Base-by-base conservation (phyloP, 1,139 yeast genomes). In the Suhomyces bribrorum region DNA sequence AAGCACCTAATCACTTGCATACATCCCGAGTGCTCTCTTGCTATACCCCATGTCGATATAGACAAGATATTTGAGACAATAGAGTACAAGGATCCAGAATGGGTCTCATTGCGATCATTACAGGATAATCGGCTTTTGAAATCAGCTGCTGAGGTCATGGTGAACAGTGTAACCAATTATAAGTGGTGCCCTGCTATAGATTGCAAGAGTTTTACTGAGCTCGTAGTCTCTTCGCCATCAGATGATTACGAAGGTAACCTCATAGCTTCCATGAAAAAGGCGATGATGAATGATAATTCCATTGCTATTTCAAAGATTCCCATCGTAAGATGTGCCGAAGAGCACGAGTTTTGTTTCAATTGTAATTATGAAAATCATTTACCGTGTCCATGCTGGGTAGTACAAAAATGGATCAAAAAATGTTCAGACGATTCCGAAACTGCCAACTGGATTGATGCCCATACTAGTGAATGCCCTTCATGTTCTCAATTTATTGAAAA, bases 171-270 rank as follows among this genome's bases (percentile, higher is more conserved):
- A 40, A 69, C 69, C 29, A 66, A 65, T 27, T 74, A 73, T 49
- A 76, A 75, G 48, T 83, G 92, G 85, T 92, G 98, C 59, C 97
- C 97, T 0, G 83, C 86, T 1, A 85, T 95, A 0, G 95, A 86
- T 53, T 92, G 98, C 59, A 69, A 71, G 27, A 65, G 70, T 40
- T 72, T 87, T 23, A 69, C 86, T 11, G 39, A 29, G 11, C 53
- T 60, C 47, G 27, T 51, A 36, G 34, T 48, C 56, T 14, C 51
- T 62, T n/a, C 52, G 61, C 16, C 52, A 7, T 53, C 66, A 26
- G 73, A 72, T 14, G 26, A 12, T 6, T 17, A 26, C 9, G 23
- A 38, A 13, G 25, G 20, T 2, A 49, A 58, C 23, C 49, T 57
- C 29, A 40, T 50, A 14, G 30, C 25, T 28, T 17, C 38, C 4